Conservation (phyloP, 2,329 filamentous ascomycete species). For the Basipetospora chlamydospora region DNA sequence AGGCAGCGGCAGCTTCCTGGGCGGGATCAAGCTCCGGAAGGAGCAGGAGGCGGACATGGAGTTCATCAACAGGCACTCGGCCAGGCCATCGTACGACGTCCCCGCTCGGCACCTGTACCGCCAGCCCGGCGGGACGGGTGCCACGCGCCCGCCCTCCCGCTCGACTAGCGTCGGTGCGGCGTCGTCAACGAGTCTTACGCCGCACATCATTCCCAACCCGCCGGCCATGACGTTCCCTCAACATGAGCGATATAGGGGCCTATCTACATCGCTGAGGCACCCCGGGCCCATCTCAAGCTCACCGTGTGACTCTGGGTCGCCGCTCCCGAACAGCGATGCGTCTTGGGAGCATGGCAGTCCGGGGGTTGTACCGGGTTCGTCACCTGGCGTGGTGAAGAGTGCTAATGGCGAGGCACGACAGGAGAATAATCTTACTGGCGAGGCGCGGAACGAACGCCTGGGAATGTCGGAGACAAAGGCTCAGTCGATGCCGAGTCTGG, state of each 20-base stretch:
- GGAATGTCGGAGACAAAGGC: too few relatives aligned
- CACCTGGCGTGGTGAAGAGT: too few relatives aligned
- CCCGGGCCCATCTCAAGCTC: neutral
- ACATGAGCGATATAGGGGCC: neutral
- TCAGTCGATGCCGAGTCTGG: too few relatives aligned
- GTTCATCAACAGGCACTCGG: neutral
- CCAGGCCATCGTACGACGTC: neutral
- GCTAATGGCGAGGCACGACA: too few relatives aligned
- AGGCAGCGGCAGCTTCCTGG: conserved; percentile 4
- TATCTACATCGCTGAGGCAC: neutral
- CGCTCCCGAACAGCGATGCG: too few relatives aligned
- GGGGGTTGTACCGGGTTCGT: too few relatives aligned
- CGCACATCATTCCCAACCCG: neutral
- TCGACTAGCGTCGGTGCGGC: conserved; percentile 1
- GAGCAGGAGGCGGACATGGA: conserved; percentile 1
- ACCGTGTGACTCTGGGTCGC: neutral
- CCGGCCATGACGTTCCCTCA: neutral
- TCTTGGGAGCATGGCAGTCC: too few relatives aligned
- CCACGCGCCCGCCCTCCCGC: neutral
- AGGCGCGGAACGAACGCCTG: too few relatives aligned
- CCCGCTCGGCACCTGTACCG: conserved; percentile 3
- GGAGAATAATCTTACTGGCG: too few relatives aligned
- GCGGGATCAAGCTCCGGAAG: conserved; percentile 3
- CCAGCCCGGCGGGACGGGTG: neutral
- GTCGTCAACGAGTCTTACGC: neutral